phyloP scores from a whole-genome alignment of 78 protist genomes.

The Dictyostelium purpureum region DNA sequence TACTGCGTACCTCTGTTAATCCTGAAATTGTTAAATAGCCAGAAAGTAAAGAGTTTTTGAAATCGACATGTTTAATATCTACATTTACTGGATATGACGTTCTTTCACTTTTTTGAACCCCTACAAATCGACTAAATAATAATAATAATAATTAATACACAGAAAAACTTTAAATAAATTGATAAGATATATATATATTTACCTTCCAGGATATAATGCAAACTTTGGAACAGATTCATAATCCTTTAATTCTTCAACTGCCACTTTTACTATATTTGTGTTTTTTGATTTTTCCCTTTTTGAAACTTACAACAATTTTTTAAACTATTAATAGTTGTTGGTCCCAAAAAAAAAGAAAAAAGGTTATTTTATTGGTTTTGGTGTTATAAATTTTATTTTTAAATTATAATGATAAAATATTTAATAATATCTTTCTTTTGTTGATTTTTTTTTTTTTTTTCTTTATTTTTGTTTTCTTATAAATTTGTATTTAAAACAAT shows the following conservation, averaged over 20 bases:
- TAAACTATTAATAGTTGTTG: no score
- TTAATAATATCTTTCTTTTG: no score
- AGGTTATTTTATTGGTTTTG: no score
- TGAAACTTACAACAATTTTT: no score
- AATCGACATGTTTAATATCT: conserved; percentile 64
- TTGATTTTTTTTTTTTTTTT: no score
- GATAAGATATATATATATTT: not conserved
- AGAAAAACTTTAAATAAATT: not conserved
- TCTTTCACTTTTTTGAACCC: conserved; percentile 61
- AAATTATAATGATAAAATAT: not conserved
- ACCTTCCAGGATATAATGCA: conserved; percentile 52
- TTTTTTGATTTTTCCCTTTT: no score
- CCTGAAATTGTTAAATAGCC: conserved; percentile 66
- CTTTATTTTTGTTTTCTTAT: no score
- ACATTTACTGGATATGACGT: conserved; percentile 55
- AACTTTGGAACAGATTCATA: conserved; percentile 12
- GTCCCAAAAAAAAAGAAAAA: no score
- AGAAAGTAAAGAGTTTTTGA: conserved; percentile 50
- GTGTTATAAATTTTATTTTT: no score
- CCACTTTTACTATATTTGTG: conserved; percentile 11
- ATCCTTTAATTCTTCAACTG: conserved; percentile 23
- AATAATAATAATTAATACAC: not conserved
- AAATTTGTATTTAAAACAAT: no score
- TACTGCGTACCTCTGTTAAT: conserved; percentile 46
- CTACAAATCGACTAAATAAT: conserved; percentile 21